Base-by-base conservation (phyloP, 306 rosid species). In the Vachellia collinsii region DNA sequence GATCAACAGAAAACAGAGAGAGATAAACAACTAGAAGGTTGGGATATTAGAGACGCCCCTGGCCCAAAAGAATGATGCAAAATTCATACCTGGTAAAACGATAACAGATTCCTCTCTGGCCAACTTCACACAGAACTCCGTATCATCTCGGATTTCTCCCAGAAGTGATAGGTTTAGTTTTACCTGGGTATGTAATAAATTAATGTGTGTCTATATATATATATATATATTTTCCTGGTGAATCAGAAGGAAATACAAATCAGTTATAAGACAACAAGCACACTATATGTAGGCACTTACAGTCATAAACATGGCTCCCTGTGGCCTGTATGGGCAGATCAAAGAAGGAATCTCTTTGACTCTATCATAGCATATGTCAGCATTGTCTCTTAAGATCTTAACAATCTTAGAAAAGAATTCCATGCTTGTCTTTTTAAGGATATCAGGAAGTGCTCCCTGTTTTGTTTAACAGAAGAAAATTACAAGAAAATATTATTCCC, bases 251-350 rank as follows among this genome's bases (percentile, higher is more conserved):
- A 61, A 20, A 5, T 38, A 3, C 16, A 29, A 29, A 29, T 29
- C 34, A 29, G 34, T 29, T 29, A 29, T 29, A 29, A 29, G 34
- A 29, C 34, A 11, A 20, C 7, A 44, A 34, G 0, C 25, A 8
- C 9, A 14, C 16, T 0, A 63, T 14, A 17, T 68, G 34, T 8
- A 19, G 23, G 5, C 11, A 5, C 65, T 16, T 47, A 89, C 93
- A 90, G 85, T 73, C 42, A 84, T 44, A 81, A 77, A 81, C 86
- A 89, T 85, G 51, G 93, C 38, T 56, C 92, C 92, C 68, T 85
- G 86, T 39, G 87, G 87, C 84, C 85, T 89, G 82, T 68, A 43
- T 75, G 88, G 89, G 79, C 88, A 87, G 61, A 80, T 70, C 19
- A 87, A 69, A 29, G 34, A 81, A 22, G 88, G 82, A 67, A 85